Base-by-base conservation (phyloP, 2,329 filamentous ascomycete genomes). In the Colletotrichum simmondsii region DNA sequence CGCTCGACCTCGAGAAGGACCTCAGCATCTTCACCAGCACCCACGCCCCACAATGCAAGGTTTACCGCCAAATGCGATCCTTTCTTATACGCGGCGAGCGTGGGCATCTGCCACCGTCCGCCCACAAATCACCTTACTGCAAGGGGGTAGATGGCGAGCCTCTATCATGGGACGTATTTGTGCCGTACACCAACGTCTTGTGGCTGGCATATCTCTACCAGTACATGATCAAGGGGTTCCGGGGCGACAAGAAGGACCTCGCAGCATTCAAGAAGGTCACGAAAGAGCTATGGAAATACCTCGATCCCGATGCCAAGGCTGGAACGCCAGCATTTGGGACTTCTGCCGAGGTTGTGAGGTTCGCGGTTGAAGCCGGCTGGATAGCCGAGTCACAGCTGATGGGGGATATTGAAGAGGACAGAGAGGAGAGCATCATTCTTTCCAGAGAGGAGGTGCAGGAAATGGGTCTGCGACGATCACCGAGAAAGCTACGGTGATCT, bases 131-230 rank as follows among this genome's bases (percentile, higher is more conserved):
- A 4, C 84, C 88, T 0, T 89, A 90, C 75, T 68, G 66, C 14
- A 52, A 37, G 22, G 71, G 61, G 4, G 53, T 28, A 83, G 82
- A 86, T 68, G 87, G 86, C 1, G 46, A 65, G 22, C 79, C 86
- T 4, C 83, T 91, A 12, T 86, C 84, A 2, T 92, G 91, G 91
- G 79, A 83, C 5, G 83, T 81, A 1, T 87, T 88, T 75, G 85
- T 85, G 32, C 89, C 91, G 1, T 92, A 92, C 78, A 91, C 89
- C 5, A 92, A 92, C 74, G 89, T 92, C 1, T 81, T 92, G 22
- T 92, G 91, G 91, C 84, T 92, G 54, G 88, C 89, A 3, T 92
- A 92, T 74, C 81, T 91, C 5, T 91, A 91, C 76, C 81, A 84
- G 46, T 91, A 90, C 78, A 79, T 91, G 68, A 76, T 83, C 3